A percentile compares a stretch with the other conserved stretches of the same genome.
These are phyloP conservation scores for Fusarium anguioides DNA, from an alignment of 2,329 filamentous ascomycete species.

Conservation along the genomic window DNA sequence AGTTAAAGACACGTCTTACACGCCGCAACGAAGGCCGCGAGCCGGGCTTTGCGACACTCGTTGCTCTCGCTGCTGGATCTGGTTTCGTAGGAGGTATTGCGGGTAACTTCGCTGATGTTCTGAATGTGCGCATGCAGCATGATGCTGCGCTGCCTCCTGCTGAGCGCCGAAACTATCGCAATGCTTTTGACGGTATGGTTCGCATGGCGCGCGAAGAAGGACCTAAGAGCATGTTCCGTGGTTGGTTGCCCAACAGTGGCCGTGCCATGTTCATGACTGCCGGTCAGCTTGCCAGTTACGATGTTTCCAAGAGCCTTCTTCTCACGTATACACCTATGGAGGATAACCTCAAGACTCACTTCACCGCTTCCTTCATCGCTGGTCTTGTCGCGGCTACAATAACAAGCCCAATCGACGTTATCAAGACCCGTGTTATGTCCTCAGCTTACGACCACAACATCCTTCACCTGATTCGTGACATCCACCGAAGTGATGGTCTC, in stretches of 20 bases:
- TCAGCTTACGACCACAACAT: conserved; percentile 65
- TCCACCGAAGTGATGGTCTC: conserved; percentile 77
- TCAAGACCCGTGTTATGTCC: conserved; percentile 91
- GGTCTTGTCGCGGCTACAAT: conserved; percentile 87
- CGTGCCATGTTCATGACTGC: conserved; percentile 90
- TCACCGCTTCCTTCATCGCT: conserved; percentile 79
- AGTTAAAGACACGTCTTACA: conserved; percentile 75
- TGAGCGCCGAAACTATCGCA: conserved; percentile 86
- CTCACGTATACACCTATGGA: conserved; percentile 73
- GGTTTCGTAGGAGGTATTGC: conserved; percentile 90
- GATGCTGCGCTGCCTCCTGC: conserved; percentile 79
- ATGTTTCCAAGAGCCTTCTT: conserved; percentile 79
- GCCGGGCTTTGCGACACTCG: conserved; percentile 79
- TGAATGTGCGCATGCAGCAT: conserved; percentile 99
- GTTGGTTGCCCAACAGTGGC: conserved; percentile 83
- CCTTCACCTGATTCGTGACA: conserved; percentile 69
- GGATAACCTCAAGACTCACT: conserved; percentile 81
- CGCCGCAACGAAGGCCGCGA: conserved; percentile 61
- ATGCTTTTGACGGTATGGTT: conserved; percentile 86
- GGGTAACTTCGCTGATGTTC: conserved; percentile 93
- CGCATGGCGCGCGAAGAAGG: conserved; percentile 93
- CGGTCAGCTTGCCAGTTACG: conserved; percentile 85
- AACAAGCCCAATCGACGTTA: conserved; percentile 86
- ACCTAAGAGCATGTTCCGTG: conserved; percentile 79
- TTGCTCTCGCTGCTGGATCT: conserved; percentile 83